A percentile compares a stretch with the other conserved stretches of the same genome.
These are phyloP conservation scores for Pyricularia grisea DNA, from an alignment of 2,329 filamentous ascomycete species.

Conservation along the genomic window DNA sequence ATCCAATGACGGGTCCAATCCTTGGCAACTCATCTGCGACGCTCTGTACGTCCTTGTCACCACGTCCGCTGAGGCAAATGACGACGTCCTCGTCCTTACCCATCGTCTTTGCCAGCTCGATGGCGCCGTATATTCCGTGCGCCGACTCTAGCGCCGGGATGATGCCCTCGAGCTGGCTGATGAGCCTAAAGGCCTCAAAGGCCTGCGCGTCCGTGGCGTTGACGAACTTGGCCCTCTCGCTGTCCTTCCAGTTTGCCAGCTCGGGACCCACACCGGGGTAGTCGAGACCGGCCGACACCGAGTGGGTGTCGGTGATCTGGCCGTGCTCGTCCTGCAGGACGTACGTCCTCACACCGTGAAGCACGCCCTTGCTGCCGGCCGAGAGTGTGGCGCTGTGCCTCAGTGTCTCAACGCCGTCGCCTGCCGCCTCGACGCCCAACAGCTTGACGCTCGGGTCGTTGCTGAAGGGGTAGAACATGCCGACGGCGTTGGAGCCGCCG, in stretches of 20 bases:
- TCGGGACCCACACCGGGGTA: slow-evolving; percentile 97
- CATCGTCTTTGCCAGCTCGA: slow-evolving; percentile 91
- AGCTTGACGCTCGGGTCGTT: slow-evolving; percentile 79
- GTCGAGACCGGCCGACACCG: slow-evolving; percentile 90
- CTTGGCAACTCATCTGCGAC: slow-evolving; percentile 89
- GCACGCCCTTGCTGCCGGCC: slow-evolving; percentile 79
- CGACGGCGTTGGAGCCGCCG: slow-evolving; percentile 86
- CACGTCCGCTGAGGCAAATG: slow-evolving; percentile 84
- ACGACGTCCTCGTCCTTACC: slow-evolving; percentile 81
- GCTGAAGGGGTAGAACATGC: slow-evolving; percentile 97
- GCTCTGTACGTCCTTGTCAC: slow-evolving; percentile 98
- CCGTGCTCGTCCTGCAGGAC: slow-evolving; percentile 87
- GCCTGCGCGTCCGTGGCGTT: slow-evolving; percentile 88
- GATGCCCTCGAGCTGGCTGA: slow-evolving; percentile 87
- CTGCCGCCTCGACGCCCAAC: slow-evolving; percentile 88
- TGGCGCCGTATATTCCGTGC: slow-evolving; percentile 82
- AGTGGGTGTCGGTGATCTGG: slow-evolving; percentile 92
- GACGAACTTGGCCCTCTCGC: slow-evolving; percentile 73
- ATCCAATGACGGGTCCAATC: slow-evolving; percentile 79
- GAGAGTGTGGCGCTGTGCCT: slow-evolving; percentile 83
- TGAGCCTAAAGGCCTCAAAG: slow-evolving; percentile 74
- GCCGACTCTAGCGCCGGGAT: slow-evolving; percentile 92
- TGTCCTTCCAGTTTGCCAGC: slow-evolving; percentile 88
- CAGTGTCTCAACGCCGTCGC: slow-evolving; percentile 78
- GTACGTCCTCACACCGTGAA: slow-evolving; percentile 94